These are phyloP conservation scores for Oxyria digyna DNA, from an alignment of 148 eudicot genomes.

Conservation along the genomic window DNA sequence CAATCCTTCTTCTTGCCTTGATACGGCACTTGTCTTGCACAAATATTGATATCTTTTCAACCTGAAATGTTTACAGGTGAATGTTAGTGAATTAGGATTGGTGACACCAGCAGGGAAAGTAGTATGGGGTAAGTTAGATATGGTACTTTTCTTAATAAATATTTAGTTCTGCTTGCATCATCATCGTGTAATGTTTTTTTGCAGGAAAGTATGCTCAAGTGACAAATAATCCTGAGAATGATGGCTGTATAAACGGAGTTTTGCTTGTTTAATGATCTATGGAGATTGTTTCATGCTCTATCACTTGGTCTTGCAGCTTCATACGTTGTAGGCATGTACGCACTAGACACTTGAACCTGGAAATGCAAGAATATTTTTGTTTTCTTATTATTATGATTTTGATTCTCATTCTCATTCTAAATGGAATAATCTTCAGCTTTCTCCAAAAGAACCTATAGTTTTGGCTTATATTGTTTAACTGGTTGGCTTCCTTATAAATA, in stretches of 20 bases:
- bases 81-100: slow-evolving; percentile 88
- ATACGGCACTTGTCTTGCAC: background rate
- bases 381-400: too few species aligned
- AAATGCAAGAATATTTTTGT: too few species aligned
- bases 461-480: too few species aligned
- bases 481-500: too few species aligned
- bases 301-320: too few species aligned
- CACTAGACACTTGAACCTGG: too few species aligned
- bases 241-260: slow-evolving; percentile 91
- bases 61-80: slow-evolving; percentile 14
- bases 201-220: slow-evolving; percentile 97
- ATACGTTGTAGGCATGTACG: too few species aligned
- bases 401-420: too few species aligned
- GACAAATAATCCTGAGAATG: slow-evolving; percentile 95
- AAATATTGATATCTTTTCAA: background rate
- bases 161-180: background rate
- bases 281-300: too few species aligned
- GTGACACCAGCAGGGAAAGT: slow-evolving; percentile 99
- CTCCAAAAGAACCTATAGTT: too few species aligned
- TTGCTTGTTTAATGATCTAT: slow-evolving; percentile 41
- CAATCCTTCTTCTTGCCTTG: background rate
- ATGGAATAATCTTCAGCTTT: too few species aligned
- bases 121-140: slow-evolving; percentile 75
- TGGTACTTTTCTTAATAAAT: background rate
- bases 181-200: background rate